Percentiles rank a stretch among this genome's conserved stretches.
Evolutionary conservation across 176 grass and related monocot species (phyloP).

Genomic region (Lolium multiflorum): DNA sequence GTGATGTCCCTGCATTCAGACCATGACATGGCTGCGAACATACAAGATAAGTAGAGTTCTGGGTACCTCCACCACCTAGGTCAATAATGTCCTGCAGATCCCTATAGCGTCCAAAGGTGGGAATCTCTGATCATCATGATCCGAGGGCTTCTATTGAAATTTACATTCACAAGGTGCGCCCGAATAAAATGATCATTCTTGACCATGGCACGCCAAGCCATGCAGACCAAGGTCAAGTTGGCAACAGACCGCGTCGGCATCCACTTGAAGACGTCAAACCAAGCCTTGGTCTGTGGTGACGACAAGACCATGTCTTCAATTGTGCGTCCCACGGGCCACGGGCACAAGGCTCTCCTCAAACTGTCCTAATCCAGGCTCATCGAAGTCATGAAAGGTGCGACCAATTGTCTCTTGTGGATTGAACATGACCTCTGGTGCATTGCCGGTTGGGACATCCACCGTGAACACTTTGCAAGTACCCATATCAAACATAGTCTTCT

Average conservation of each 20-base stretch:
- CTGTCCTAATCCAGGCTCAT: neutral
- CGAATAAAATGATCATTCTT: neutral
- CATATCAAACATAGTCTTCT: neutral
- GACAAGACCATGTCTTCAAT: neutral
- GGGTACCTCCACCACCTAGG: too few relatives aligned
- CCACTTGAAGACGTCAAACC: neutral
- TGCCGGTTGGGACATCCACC: neutral
- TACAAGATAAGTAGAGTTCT: neutral
- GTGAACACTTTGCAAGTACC: neutral
- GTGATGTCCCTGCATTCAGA: neutral
- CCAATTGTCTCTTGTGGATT: neutral
- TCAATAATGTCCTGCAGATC: neutral
- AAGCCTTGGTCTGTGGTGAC: neutral
- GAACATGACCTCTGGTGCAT: neutral
- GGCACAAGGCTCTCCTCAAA: neutral
- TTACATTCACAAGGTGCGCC: neutral
- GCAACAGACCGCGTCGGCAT: neutral
- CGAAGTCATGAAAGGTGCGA: neutral
- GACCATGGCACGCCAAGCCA: neutral
- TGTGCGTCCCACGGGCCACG: neutral
- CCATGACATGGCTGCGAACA: constrained; percentile 6
- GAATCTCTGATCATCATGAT: neutral
- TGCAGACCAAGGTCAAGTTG: neutral
- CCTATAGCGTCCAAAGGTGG: neutral
- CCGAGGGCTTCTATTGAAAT: neutral